phyloP scores from a whole-genome alignment of 208 protist genomes.

The Naegleria gruberi region DNA sequence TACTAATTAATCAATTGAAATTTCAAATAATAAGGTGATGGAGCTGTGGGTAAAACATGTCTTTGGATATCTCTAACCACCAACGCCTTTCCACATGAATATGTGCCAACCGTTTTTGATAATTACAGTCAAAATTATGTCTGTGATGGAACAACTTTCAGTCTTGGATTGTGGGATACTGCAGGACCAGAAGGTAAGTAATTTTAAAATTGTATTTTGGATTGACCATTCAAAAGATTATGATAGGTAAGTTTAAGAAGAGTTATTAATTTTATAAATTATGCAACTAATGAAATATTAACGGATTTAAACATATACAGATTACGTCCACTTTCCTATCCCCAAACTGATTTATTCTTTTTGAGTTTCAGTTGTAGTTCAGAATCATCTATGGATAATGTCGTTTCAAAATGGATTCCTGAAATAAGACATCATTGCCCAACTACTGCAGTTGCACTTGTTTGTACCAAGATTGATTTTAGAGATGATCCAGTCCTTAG shows the following conservation, averaged over 20 bases:
- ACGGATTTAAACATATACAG: slow-evolving; percentile 13
- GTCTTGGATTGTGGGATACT: not conserved
- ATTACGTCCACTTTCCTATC: slow-evolving; percentile 72
- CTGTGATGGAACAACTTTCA: not conserved
- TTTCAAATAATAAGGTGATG: too few species aligned
- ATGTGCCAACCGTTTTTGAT: not conserved
- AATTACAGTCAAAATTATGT: not conserved
- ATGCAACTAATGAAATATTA: too few species aligned
- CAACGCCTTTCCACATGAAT: not conserved
- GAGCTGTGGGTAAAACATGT: slow-evolving; percentile 20
- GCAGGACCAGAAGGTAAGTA: not conserved
- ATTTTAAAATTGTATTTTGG: too few species aligned
- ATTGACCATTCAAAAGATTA: too few species aligned
- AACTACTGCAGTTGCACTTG: not conserved
- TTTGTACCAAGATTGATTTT: not conserved
- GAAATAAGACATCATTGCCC: not conserved
- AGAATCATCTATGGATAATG: not conserved
- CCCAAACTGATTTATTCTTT: slow-evolving; percentile 65
- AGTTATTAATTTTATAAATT: too few species aligned
- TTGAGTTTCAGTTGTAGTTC: slow-evolving; percentile 37
- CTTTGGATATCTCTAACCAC: slow-evolving; percentile 33
- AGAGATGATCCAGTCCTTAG: too few species aligned
- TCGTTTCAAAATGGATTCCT: not conserved
- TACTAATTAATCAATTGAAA: too few species aligned
- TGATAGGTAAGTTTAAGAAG: too few species aligned